These are phyloP conservation scores for Flammula alnicola DNA, from an alignment of 1,284 basidiomycete genomes.

Conservation along the genomic window DNA sequence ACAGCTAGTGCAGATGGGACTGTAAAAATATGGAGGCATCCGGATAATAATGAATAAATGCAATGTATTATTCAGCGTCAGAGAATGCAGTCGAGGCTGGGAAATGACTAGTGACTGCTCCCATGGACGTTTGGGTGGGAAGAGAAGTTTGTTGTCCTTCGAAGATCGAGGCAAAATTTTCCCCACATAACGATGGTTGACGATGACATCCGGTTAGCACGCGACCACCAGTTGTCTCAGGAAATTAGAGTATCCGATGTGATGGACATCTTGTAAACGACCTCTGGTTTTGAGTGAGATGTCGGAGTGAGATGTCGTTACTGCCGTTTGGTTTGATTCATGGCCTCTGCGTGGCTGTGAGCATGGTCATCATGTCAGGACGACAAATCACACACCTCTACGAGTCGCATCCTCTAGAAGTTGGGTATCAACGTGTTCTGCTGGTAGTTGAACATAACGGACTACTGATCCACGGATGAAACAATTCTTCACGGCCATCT, in stretches of 20 bases:
- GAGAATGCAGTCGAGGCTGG: too few species aligned
- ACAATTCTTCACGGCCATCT: conserved; percentile 99
- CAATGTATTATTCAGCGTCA: too few species aligned
- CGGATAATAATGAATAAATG: conserved; percentile 12
- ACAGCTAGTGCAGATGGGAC: conserved; percentile 89
- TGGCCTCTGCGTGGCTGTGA: conserved; percentile 21
- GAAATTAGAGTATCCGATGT: too few species aligned
- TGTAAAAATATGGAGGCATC: conserved; percentile 79
- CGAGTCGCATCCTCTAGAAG: conserved; percentile 96
- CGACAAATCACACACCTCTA: conserved; percentile 64
- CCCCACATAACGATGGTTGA: too few species aligned
- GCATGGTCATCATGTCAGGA: not conserved
- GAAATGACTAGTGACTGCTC: too few species aligned
- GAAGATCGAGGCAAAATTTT: too few species aligned
- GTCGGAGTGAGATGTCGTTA: conserved; percentile 10
- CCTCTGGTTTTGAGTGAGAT: too few species aligned
- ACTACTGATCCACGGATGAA: conserved; percentile 99
- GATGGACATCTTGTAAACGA: conserved; percentile 18
- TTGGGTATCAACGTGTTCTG: conserved; percentile 94
- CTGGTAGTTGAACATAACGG: conserved; percentile 93
- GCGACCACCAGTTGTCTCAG: too few species aligned
- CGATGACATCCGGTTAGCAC: too few species aligned
- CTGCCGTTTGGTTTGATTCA: conserved; percentile 61
- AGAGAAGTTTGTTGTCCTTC: too few species aligned
- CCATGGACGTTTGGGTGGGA: too few species aligned